Percentiles rank a stretch among this genome's conserved stretches.
phyloP scores from a whole-genome alignment of 441 rosid genomes.

The Euphorbia schlechtendalii region DNA sequence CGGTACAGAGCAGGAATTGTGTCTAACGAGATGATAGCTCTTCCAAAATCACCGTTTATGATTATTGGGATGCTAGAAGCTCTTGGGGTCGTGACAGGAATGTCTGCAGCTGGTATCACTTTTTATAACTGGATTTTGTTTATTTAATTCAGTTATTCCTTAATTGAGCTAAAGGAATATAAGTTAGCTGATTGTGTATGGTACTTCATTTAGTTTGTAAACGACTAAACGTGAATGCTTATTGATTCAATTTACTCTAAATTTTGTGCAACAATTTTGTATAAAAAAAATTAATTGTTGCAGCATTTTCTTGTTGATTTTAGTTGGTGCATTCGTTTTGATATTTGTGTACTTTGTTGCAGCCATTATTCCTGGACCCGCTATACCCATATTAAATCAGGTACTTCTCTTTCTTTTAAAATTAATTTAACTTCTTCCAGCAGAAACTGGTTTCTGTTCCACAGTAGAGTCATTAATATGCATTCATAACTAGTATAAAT shows the following conservation, averaged over 20 bases:
- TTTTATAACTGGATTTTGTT: neutral
- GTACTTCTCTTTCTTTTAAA: conserved; percentile 18
- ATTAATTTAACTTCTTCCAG: neutral
- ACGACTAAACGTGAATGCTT: neutral
- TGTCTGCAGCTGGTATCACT: conserved; percentile 74
- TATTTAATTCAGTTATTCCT: neutral
- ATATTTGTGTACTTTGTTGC: conserved; percentile 24
- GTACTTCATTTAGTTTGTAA: neutral
- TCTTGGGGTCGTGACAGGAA: conserved; percentile 70
- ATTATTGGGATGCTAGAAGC: conserved; percentile 72
- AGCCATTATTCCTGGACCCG: conserved; percentile 95
- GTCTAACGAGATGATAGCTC: conserved; percentile 55
- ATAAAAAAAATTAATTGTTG: neutral
- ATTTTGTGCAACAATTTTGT: neutral
- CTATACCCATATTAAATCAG: conserved; percentile 78
- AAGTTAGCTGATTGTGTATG: neutral
- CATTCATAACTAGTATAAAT: neutral
- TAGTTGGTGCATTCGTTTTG: conserved; percentile 7
- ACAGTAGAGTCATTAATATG: neutral
- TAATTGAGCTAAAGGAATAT: neutral
- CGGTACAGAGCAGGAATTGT: conserved; percentile 64
- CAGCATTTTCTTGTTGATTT: neutral
- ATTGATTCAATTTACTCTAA: neutral
- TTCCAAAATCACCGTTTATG: conserved; percentile 63
- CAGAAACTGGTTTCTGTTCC: neutral